Percentiles rank a stretch among this genome's conserved stretches.
Conservation (phyloP, 495 filamentous ascomycete species). For the Ascodesmis nigricans region DNA sequence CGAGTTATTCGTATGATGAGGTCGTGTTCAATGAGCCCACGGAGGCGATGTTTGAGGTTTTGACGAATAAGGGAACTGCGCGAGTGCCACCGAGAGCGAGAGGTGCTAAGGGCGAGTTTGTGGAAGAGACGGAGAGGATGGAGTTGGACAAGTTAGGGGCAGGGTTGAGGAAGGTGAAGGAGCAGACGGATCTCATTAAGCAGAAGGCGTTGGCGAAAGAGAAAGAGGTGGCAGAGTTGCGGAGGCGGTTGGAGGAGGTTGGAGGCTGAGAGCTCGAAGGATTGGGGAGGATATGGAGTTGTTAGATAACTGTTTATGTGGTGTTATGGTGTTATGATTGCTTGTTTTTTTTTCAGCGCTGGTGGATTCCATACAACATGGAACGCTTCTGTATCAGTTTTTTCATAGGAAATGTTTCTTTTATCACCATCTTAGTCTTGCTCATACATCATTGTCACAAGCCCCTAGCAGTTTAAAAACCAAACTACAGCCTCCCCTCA, state of each 20-base stretch:
- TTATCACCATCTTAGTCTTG: too few species aligned
- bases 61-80: slow-evolving; percentile 39
- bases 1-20: slow-evolving; percentile 66
- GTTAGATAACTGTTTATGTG: too few species aligned
- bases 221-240: slow-evolving; percentile 39
- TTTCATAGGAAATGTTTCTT: too few species aligned
- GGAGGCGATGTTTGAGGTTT: slow-evolving; percentile 62
- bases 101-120: slow-evolving; percentile 26
- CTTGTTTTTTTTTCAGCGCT: too few species aligned
- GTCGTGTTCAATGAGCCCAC: slow-evolving; percentile 91
- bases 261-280: too few species aligned
- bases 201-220: slow-evolving; percentile 38
- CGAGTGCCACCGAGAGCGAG: slow-evolving; percentile 27
- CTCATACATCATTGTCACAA: too few species aligned
- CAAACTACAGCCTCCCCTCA: too few species aligned
- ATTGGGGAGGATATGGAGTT: too few species aligned
- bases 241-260: slow-evolving; percentile 27
- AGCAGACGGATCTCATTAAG: slow-evolving; percentile 47
- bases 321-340: too few species aligned
- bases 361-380: too few species aligned
- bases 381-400: too few species aligned
- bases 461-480: too few species aligned
- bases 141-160: slow-evolving; percentile 38
- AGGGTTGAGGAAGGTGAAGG: slow-evolving; percentile 44
- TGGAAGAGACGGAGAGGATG: slow-evolving; percentile 46